Evolutionary conservation across 306 rosid genomes (phyloP), one percentile per base, ranked within the genome.

Genomic region (Oemleria cerasiformis): DNA sequence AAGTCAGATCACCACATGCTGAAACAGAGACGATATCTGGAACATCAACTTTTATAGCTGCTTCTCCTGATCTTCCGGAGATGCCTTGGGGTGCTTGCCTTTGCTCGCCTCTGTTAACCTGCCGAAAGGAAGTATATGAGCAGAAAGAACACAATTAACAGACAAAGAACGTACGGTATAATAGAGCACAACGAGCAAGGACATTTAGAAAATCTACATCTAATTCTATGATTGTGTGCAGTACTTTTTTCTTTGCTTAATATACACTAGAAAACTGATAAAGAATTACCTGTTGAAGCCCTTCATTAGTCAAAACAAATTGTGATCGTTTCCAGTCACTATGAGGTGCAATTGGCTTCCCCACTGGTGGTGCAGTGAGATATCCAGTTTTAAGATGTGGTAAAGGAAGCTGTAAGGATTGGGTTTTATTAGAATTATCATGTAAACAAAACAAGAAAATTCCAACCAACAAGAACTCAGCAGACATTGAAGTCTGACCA

Each of bases 311-410:
- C 83, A 95, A 85, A 78, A 88, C 15, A 72, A 91, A 95, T 23
- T 86, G 92, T n/a, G 94, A 91, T 20, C 91, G 92, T 73, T 88
- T 95, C 99, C 99, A 95, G 74, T 95, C 96, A 77, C 73, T 85
- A 75, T 95, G 99, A 59, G 99, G 97, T 47, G 96, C 97, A 77
- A 91, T 75, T 58, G 75, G 72, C 73, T 84, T 83, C 43, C 96
- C 97, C 73, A 47, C 83, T 45, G 99, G 99, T 54, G 97, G 97
- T 73, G 99, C 92, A 51, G 88, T 91, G 83, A 95, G 86, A 81
- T 86, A 88, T 69, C 99, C 99, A 64, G 88, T 83, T 88, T 91
- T 95, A 77, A 95, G 95, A 77, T 89, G 82, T 0, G 97, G 99
- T 70, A 95, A 80, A 40, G 99, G 99, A 73, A 95, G 90, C 99